Conservation (phyloP, 2,329 filamentous ascomycete genomes). For the Penicillium olsonii region DNA sequence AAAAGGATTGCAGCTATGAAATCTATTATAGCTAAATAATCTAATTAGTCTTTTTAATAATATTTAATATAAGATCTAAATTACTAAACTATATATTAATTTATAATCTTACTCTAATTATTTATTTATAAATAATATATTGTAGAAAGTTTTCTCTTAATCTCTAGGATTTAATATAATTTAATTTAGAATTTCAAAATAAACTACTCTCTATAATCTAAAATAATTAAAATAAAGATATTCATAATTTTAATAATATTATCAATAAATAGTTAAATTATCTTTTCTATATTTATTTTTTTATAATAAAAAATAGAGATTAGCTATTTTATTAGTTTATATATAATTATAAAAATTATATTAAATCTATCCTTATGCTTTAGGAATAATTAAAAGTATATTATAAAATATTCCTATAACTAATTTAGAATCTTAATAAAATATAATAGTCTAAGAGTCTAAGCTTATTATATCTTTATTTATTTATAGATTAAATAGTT, state of each 20-base stretch:
- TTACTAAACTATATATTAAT: not conserved
- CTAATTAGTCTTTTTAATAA: too few relatives aligned
- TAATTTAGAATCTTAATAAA: too few relatives aligned
- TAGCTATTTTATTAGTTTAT: too few relatives aligned
- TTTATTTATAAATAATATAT: not conserved
- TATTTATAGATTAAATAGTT: too few relatives aligned
- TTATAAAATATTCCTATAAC: too few relatives aligned
- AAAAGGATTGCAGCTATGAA: not conserved
- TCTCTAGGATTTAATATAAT: too few relatives aligned
- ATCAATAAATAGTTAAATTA: not conserved
- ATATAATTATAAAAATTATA: not conserved
- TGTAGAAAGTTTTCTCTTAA: not conserved
- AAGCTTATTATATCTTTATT: too few relatives aligned
- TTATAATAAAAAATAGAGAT: not conserved
- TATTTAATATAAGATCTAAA: not conserved
- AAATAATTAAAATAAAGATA: not conserved
- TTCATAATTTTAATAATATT: not conserved
- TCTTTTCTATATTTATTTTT: not conserved
- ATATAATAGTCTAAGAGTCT: too few relatives aligned
- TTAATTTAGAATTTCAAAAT: not conserved
- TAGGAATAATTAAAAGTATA: too few relatives aligned
- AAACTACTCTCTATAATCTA: not conserved
- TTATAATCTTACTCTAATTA: not conserved
- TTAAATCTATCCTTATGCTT: not conserved
- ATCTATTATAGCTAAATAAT: too few relatives aligned